Conservation (phyloP, 305 asterid genomes). For the Fraxinus baroniana region DNA sequence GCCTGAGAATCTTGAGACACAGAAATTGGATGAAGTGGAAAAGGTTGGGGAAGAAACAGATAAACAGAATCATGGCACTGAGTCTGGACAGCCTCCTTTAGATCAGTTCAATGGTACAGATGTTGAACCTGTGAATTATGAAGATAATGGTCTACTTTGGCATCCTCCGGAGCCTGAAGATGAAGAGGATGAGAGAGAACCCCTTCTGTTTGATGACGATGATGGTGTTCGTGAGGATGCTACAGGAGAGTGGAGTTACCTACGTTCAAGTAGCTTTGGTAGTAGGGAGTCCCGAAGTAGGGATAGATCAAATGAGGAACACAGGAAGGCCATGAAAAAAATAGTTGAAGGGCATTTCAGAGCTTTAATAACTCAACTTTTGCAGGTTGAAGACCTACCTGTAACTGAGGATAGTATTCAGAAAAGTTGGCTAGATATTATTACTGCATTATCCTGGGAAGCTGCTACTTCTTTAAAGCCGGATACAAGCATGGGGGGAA, state of each 20-base stretch:
- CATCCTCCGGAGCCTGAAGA: constrained; percentile 82
- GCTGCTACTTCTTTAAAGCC: constrained; percentile 80
- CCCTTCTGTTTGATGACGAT: constrained; percentile 52
- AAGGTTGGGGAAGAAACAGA: constrained; percentile 42
- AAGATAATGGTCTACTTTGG: constrained; percentile 64
- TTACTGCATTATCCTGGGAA: constrained; percentile 71
- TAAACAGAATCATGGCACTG: constrained; percentile 31
- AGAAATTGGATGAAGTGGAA: constrained; percentile 34
- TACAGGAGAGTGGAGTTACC: constrained; percentile 73
- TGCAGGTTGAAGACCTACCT: constrained; percentile 62
- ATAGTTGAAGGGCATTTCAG: constrained; percentile 70
- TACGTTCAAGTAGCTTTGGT: constrained; percentile 52
- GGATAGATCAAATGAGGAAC: constrained; percentile 68
- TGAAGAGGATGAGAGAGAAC: constrained; percentile 71
- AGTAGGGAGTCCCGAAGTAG: constrained; percentile 57
- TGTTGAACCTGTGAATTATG: constrained; percentile 62
- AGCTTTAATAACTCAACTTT: constrained; percentile 66
- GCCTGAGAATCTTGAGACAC: constrained; percentile 42
- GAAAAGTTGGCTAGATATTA: constrained; percentile 72
- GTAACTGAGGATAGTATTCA: constrained; percentile 35
- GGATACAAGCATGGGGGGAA: constrained; percentile 73
- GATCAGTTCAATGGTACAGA: constrained; percentile 39
- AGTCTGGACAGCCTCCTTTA: constrained; percentile 30
- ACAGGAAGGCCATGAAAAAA: constrained; percentile 61
- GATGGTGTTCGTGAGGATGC: constrained; percentile 51